Percentiles rank a stretch among this genome's conserved stretches.
Conservation (phyloP, 495 filamentous ascomycete genomes). For the Tuber calosporum region DNA sequence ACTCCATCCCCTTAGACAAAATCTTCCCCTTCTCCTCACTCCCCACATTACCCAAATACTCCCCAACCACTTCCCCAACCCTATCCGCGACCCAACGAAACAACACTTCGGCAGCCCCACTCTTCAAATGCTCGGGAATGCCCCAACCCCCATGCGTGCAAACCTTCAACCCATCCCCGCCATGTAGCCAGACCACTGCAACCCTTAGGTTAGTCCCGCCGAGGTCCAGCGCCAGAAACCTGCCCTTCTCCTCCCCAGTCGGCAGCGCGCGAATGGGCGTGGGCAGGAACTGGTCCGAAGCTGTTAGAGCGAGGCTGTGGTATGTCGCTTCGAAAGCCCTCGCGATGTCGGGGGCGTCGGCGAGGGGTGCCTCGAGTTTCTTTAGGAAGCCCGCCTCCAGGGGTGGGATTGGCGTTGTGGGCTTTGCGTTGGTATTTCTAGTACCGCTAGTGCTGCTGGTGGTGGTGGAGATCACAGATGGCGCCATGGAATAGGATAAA, state of each 20-base stretch:
- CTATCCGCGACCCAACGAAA: conserved; percentile 74
- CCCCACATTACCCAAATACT: conserved; percentile 45
- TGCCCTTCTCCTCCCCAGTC: conserved; percentile 54
- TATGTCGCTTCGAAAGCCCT: conserved; percentile 57
- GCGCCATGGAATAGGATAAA: conserved; percentile 36
- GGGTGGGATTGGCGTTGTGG: background rate
- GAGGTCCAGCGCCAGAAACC: conserved; percentile 54
- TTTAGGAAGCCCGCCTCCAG: conserved; percentile 20
- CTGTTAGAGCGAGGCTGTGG: conserved; percentile 56
- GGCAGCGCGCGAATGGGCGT: conserved; percentile 72
- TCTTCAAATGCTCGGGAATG: conserved; percentile 71
- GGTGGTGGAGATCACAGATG: conserved; percentile 16
- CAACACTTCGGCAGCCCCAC: conserved; percentile 63
- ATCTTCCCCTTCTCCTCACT: conserved; percentile 45
- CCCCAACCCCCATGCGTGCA: conserved; percentile 50
- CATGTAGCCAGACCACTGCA: conserved; percentile 65
- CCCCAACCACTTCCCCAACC: conserved; percentile 64
- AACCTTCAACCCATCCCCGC: conserved; percentile 41
- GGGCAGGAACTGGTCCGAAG: conserved; percentile 64
- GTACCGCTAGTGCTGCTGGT: background rate
- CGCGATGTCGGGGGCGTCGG: conserved; percentile 54
- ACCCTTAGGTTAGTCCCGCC: conserved; percentile 76
- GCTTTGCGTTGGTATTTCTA: conserved; percentile 10
- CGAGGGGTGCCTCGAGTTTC: conserved; percentile 28
- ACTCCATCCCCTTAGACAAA: conserved; percentile 54